Evolutionary conservation across 2,329 filamentous ascomycete genomes (phyloP), one percentile per base, ranked within the genome.

Genomic region (Xylaria multiplex): DNA sequence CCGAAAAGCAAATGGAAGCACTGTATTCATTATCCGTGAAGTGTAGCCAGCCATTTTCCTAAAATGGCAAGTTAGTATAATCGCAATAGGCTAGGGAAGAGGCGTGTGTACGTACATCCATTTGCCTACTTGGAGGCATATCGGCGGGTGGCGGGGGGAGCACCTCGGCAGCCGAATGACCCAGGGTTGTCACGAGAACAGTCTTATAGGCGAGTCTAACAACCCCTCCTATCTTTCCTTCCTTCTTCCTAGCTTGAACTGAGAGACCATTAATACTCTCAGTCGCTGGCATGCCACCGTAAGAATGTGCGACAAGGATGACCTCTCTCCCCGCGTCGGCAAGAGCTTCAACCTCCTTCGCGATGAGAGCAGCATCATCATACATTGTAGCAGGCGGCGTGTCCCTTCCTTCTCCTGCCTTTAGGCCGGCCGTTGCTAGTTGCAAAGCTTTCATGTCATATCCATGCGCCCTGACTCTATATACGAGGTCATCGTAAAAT

Each of bases 211-310:
- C 77, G 19, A 74, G 65, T 62, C 71, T 74, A 2, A 77, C 67
- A 2, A 83, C 69, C 0, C 79, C 80, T 1, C 81, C 81, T 58
- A 74, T 77, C 64, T 78, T 75, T 0, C 79, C 79, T 14, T 71
- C 62, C 19, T 69, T 66, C 52, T 74, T 69, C 27, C 80, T 71
- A 50, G 79, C 75, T 40, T 69, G 66, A 55, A 79, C 77, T 6
- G 74, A 70, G 6, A 80, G 67, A 0, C 78, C 80, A 13, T 75
- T 74, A 0, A 77, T 68, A 4, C 76, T 77, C 64, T 80, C 76
- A 5, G 75, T 71, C 6, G 54, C 60, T 1, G 73, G 71, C 9
- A 71, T 52, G 4, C 73, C 74, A 35, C 73, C 74, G 48, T 76
- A 76, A 4, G 74, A 76, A 43, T 76, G 74, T 0, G 67, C 56